phyloP scores from a whole-genome alignment of 2,329 filamentous ascomycete genomes.

The Tolypocladium paradoxum region DNA sequence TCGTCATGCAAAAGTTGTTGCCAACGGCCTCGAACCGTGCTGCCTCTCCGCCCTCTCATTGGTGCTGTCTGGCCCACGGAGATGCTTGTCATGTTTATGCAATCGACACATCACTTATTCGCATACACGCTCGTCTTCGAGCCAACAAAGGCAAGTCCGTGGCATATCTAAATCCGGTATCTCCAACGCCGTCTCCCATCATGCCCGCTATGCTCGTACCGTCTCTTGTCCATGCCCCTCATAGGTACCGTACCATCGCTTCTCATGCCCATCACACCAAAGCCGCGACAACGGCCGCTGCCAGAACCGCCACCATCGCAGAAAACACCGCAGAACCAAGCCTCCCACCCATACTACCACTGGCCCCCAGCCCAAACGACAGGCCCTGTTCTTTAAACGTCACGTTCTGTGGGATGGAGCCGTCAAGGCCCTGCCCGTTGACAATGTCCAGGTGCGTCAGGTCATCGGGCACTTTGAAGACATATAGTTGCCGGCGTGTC shows the following conservation, averaged over 20 bases:
- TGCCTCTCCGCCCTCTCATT: not conserved
- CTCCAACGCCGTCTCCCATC: not conserved
- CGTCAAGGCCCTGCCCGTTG: conserved; percentile 58
- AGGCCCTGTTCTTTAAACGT: conserved; percentile 57
- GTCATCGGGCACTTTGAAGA: conserved; percentile 64
- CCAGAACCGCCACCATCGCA: conserved; percentile 9
- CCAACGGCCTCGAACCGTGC: not conserved
- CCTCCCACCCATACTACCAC: conserved; percentile 18
- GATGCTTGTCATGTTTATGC: conserved; percentile 1
- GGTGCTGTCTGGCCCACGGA: not conserved
- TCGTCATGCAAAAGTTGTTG: not conserved
- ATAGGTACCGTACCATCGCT: not conserved
- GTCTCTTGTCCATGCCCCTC: not conserved
- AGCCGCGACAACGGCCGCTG: conserved; percentile 9
- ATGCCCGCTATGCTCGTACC: not conserved
- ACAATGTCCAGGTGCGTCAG: conserved; percentile 54
- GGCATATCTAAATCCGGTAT: not conserved
- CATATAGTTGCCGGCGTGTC: conserved; percentile 69
- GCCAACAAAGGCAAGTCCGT: not conserved
- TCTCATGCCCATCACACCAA: conserved; percentile 8
- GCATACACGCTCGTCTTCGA: not conserved
- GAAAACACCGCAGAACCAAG: conserved; percentile 10
- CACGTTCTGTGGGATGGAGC: conserved; percentile 55
- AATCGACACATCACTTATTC: not conserved
- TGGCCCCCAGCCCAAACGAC: conserved; percentile 31